Percentiles rank a stretch among this genome's conserved stretches.
Conservation (phyloP, 768 basidiomycete species). For the Boletus fagicola region DNA sequence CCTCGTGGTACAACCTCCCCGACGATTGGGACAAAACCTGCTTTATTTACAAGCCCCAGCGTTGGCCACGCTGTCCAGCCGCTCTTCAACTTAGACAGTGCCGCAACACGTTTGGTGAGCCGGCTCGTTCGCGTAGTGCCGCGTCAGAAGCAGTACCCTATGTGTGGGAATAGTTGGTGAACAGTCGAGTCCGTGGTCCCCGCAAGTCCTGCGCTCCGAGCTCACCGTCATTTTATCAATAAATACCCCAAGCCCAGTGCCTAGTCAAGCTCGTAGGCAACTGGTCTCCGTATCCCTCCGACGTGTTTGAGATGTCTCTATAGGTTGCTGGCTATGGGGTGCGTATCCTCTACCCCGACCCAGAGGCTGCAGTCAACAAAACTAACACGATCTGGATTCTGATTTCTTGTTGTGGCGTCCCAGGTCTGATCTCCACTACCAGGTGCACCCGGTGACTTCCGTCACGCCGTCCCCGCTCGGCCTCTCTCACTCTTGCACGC, state of each 20-base stretch:
- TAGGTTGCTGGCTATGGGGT: background rate
- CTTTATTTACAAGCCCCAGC: slow-evolving; percentile 8
- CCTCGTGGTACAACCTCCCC: slow-evolving; percentile 22
- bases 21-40: slow-evolving; percentile 14
- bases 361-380: background rate
- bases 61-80: background rate
- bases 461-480: no score
- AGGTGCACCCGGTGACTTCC: background rate
- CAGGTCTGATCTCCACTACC: background rate
- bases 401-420: background rate
- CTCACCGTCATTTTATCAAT: background rate
- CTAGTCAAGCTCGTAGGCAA: background rate
- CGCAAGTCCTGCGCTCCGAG: background rate
- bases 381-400: background rate
- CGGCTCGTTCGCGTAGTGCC: background rate
- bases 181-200: background rate
- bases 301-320: background rate
- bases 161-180: background rate
- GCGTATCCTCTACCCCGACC: no score
- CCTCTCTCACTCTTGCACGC: background rate
- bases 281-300: background rate
- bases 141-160: background rate
- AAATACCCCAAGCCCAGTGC: background rate
- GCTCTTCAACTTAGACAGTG: background rate
- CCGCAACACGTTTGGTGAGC: slow-evolving; percentile 7